These are phyloP conservation scores for Cercospora nicotianae DNA, from an alignment of 2,329 filamentous ascomycete genomes.

Conservation along the genomic window DNA sequence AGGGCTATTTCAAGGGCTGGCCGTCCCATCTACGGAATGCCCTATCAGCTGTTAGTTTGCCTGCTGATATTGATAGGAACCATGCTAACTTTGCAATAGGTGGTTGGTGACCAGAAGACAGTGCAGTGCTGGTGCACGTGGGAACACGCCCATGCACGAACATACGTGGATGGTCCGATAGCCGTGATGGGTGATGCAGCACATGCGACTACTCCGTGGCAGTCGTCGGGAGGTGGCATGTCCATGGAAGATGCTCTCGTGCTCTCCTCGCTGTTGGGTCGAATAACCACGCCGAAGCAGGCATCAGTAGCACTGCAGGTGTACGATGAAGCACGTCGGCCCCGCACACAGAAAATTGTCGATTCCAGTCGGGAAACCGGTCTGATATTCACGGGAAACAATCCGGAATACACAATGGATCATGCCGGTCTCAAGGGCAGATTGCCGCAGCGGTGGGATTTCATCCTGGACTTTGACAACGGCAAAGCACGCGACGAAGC, in stretches of 20 bases:
- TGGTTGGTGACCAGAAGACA: constrained; percentile 6
- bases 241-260: constrained; percentile 67
- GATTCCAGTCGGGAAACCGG: constrained; percentile 21
- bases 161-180: constrained; percentile 57
- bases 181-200: constrained; percentile 66
- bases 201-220: constrained; percentile 55
- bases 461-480: constrained; percentile 22
- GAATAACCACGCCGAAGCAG: constrained; percentile 49
- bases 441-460: constrained; percentile 19
- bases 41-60: constrained; percentile 1
- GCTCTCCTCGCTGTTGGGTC: constrained; percentile 56
- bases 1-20: constrained; percentile 9
- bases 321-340: constrained; percentile 20
- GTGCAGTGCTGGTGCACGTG: constrained; percentile 33
- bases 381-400: constrained; percentile 15
- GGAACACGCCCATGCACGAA: constrained; percentile 60
- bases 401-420: constrained; percentile 16
- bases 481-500: constrained; percentile 19
- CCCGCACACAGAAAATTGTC: constrained; percentile 19
- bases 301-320: constrained; percentile 6
- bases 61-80: neutral
- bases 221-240: constrained; percentile 62
- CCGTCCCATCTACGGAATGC: constrained; percentile 15
- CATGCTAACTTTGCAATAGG: neutral
- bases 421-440: constrained; percentile 10